Evolutionary conservation across 2,329 filamentous ascomycete genomes (phyloP).

Genomic region (Xylariomycetidae sp.): DNA sequence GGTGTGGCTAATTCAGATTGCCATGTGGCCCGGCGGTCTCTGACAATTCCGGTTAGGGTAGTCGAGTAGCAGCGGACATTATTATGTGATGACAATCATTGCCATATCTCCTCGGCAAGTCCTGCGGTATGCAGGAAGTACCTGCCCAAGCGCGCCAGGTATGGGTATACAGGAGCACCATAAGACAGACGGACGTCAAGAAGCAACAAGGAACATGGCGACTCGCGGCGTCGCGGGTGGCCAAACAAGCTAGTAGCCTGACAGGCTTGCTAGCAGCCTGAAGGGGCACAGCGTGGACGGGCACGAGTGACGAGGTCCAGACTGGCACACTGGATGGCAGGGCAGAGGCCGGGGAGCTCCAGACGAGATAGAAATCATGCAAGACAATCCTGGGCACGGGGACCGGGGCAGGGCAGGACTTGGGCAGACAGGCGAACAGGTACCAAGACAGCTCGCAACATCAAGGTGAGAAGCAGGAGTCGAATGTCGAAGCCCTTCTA

Average conservation of each 20-base stretch:
- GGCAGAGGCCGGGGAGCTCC: constrained; percentile 13
- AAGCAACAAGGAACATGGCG: constrained; percentile 25
- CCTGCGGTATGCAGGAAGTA: no score
- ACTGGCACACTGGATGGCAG: no score
- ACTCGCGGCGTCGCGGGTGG: constrained; percentile 23
- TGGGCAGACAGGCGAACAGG: constrained; percentile 9
- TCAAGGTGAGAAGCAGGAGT: no score
- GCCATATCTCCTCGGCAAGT: constrained; percentile 22
- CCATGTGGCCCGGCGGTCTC: constrained; percentile 26
- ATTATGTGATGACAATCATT: constrained; percentile 29
- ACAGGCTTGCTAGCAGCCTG: no score
- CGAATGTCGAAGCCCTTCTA: constrained; percentile 6
- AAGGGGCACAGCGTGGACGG: no score
- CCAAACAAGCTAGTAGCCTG: constrained; percentile 19
- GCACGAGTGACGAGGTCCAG: no score
- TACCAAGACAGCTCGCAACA: no score
- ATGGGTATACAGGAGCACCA: constrained; percentile 24
- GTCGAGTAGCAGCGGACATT: constrained; percentile 16
- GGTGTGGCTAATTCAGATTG: constrained; percentile 27
- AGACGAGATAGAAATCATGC: constrained; percentile 14
- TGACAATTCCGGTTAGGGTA: constrained; percentile 24
- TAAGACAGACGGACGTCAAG: constrained; percentile 24
- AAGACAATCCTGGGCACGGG: constrained; percentile 18
- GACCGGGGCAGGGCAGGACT: constrained; percentile 11
- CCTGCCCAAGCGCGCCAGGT: no score